Evolutionary conservation across 148 eudicot species (phyloP).

Genomic region (Nepenthes mirabilis): DNA sequence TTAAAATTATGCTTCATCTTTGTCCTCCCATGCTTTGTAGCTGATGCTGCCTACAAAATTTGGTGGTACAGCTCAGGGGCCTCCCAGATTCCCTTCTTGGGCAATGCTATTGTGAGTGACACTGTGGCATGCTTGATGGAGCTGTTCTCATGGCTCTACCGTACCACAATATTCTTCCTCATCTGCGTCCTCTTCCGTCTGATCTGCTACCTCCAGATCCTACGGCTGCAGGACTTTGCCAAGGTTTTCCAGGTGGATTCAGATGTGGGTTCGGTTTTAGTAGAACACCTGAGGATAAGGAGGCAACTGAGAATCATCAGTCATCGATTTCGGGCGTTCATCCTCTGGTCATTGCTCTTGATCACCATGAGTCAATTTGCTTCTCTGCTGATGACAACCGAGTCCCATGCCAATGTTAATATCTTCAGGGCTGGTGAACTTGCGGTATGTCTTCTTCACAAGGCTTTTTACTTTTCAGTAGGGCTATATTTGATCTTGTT

Average conservation of each 20-base stretch:
- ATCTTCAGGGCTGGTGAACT: conserved; percentile 69
- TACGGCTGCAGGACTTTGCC: conserved; percentile 73
- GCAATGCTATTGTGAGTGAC: conserved; percentile 47
- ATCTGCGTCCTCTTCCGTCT: conserved; percentile 89
- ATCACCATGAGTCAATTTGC: conserved; percentile 65
- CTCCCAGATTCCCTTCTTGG: conserved; percentile 67
- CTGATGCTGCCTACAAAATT: conserved; percentile 63
- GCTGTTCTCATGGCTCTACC: conserved; percentile 78
- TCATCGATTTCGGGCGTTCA: conserved; percentile 69
- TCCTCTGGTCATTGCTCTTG: conserved; percentile 40
- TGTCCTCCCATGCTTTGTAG: conserved; percentile 66
- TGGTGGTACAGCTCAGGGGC: conserved; percentile 94
- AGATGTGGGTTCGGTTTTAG: conserved; percentile 54
- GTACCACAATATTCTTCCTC: conserved; percentile 70
- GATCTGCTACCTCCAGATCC: conserved; percentile 80
- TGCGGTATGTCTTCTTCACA: conserved; percentile 38
- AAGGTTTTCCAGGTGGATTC: conserved; percentile 56
- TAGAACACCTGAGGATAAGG: conserved; percentile 74
- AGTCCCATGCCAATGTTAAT: conserved; percentile 34
- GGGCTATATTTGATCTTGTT: not conserved
- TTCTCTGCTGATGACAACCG: conserved; percentile 50
- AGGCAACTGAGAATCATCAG: conserved; percentile 70
- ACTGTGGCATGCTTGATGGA: conserved; percentile 55
- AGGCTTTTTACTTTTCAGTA: not conserved
- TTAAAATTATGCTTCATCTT: conserved; percentile 53